Evolutionary conservation across 345 rosid species (phyloP).

Genomic region (Camelina laxa): DNA sequence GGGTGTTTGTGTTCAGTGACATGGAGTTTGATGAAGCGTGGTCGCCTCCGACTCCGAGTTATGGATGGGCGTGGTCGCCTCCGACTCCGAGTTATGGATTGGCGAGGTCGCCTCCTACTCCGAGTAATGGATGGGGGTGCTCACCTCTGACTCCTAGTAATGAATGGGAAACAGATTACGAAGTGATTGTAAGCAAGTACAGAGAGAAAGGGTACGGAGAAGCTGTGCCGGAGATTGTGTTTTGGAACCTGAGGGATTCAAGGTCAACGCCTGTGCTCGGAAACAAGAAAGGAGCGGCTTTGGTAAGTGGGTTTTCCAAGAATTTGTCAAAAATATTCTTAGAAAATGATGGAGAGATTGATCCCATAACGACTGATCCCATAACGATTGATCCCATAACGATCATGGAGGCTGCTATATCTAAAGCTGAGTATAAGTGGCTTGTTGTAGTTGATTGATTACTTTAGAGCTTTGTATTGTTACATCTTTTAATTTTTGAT

Average conservation of each 20-base stretch:
- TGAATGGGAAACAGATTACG: slow-evolving; percentile 62
- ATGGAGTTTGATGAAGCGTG: slow-evolving; percentile 54
- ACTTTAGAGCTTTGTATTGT: no score
- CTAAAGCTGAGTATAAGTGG: slow-evolving; percentile 49
- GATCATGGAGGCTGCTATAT: no score
- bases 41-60: no score
- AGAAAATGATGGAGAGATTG: slow-evolving; percentile 47
- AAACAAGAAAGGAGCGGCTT: slow-evolving; percentile 52
- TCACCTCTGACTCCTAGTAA: no score
- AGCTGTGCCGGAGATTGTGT: slow-evolving; percentile 59
- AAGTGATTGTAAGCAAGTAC: slow-evolving; percentile 50
- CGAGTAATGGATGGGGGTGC: no score
- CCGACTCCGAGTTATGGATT: no score
- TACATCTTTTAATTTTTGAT: no score
- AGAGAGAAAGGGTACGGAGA: slow-evolving; percentile 52
- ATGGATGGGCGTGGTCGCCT: no score
- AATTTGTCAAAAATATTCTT: slow-evolving; percentile 60
- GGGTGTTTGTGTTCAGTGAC: no score
- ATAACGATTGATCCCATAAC: slow-evolving; percentile 41
- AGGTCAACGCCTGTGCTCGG: slow-evolving; percentile 52
- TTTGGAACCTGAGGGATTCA: slow-evolving; percentile 66
- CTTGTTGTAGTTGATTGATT: slow-evolving; percentile 48
- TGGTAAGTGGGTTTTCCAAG: slow-evolving; percentile 70
- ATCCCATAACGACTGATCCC: no score
- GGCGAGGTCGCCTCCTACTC: no score